Conservation (phyloP, 495 filamentous ascomycete genomes). For the Xylaria castorea region DNA sequence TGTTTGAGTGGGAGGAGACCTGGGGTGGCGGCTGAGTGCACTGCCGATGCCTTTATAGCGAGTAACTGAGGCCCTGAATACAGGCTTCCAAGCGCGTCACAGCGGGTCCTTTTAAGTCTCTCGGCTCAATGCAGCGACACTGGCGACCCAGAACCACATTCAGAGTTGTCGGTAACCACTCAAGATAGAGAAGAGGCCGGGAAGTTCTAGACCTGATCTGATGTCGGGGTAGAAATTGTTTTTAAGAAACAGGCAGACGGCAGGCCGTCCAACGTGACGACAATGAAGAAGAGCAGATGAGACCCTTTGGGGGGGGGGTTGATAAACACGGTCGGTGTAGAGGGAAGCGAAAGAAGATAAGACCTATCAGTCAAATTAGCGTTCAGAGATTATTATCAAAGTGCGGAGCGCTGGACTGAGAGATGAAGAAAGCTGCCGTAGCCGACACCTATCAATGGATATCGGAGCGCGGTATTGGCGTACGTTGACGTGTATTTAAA, state of each 20-base stretch:
- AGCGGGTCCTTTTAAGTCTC: slow-evolving; percentile 30
- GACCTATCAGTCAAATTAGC: not conserved
- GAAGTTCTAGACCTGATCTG: slow-evolving; percentile 23
- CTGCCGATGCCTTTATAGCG: slow-evolving; percentile 1
- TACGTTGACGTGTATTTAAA: slow-evolving; percentile 23
- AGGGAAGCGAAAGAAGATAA: slow-evolving; percentile 11
- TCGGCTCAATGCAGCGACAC: slow-evolving; percentile 40
- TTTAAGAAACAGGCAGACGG: slow-evolving; percentile 19
- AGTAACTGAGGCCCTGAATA: slow-evolving; percentile 25
- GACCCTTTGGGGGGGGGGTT: not conserved
- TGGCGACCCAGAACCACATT: slow-evolving; percentile 28
- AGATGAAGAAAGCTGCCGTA: not conserved
- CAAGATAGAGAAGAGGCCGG: slow-evolving; percentile 15
- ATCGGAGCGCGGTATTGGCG: slow-evolving; percentile 20
- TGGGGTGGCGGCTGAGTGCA: slow-evolving; percentile 28
- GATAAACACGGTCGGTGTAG: not conserved
- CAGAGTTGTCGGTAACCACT: slow-evolving; percentile 30
- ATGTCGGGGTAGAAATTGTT: slow-evolving; percentile 15
- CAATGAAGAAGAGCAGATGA: not conserved
- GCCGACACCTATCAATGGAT: not conserved
- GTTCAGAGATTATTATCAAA: not conserved
- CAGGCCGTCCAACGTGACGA: not conserved
- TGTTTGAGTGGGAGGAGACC: slow-evolving; percentile 30
- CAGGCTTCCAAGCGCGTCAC: slow-evolving; percentile 30
- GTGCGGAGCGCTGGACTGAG: not conserved